Evolutionary conservation across 2,329 filamentous ascomycete genomes (phyloP), one percentile per base, ranked within the genome.

Genomic region (Zymoseptoria passerinii): DNA sequence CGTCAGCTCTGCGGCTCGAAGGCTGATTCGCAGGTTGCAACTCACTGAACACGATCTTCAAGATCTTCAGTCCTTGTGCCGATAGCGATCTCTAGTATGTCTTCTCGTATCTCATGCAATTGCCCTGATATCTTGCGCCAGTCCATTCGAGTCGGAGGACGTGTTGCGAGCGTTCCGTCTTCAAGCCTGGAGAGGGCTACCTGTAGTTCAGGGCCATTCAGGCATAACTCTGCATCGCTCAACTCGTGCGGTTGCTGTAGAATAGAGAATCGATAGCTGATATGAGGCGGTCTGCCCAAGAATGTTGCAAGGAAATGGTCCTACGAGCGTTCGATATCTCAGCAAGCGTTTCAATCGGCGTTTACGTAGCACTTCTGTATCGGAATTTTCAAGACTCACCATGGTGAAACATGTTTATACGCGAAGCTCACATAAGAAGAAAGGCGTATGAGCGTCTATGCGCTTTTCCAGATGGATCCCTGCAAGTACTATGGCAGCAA

Each of bases 241-340:
- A 65, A 53, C 35, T 65, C 63, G 28, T 54, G 54, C 7, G 58
- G 59, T 10, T 57, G 50, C 28, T 58, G 58, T 1, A 66, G 27
- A 1, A 56, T 50, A 20, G 49, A 58, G 48, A 62, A 64, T 8
- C 64, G 53, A 52, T 65, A 62, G 57, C 61, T 65, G 28, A 65
- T 53, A 16, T 61, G 61, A 5, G 58, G 58, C n/a, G 64, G 64
- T 13, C 64, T 56, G 9, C 65, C 66, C 1, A 67, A 57, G 48
- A 62, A 68, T 1, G 65, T 68, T 4, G 65, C 62, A 4, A 65
- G 53, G 8, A 67, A 66, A 29, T 67, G 66, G 59, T 68, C 66
- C 35, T 40, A 16, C 10, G 35, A 9, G 35, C 35, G 16, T 13
- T 5, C 35, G 35, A 40, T 40, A 9, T 9, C 10, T 40, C 35